Percentiles rank a stretch among this genome's conserved stretches.
Conservation (phyloP, 108 stramenopile genomes). For the Conticribra weissflogii region DNA sequence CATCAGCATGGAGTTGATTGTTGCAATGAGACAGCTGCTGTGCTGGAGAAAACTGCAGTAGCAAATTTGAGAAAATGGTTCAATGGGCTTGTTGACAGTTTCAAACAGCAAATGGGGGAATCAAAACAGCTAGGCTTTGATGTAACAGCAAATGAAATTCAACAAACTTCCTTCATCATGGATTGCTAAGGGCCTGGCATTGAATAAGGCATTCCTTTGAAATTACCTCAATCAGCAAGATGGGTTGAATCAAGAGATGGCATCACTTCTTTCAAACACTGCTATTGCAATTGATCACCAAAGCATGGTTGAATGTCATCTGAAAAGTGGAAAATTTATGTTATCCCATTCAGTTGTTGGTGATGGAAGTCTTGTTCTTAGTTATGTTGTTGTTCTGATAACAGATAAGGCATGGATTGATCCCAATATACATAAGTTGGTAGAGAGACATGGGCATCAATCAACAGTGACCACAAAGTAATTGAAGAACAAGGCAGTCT, state of each 20-base stretch:
- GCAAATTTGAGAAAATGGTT: neutral
- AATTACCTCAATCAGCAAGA: constrained; percentile 14
- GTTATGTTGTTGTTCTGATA: constrained; percentile 9
- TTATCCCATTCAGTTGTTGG: constrained; percentile 14
- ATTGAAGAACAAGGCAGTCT: no score
- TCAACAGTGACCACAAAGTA: no score
- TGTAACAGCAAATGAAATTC: no score
- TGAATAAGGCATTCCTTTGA: constrained; percentile 16
- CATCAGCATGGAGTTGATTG: neutral
- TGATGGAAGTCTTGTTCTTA: constrained; percentile 11
- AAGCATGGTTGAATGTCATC: constrained; percentile 3
- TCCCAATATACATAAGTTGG: no score
- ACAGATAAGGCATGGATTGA: no score
- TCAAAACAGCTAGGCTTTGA: no score
- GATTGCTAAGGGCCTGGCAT: neutral
- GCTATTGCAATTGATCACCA: constrained; percentile 25
- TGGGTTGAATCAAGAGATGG: constrained; percentile 21
- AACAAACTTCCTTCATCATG: neutral
- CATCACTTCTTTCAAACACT: neutral
- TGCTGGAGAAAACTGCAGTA: neutral
- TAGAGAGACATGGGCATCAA: no score
- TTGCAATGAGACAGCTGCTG: neutral
- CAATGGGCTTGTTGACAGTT: neutral
- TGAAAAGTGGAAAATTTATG: neutral
- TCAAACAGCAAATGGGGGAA: no score